Conservation (phyloP, 2,329 filamentous ascomycete species). For the Aspergillus hortae region DNA sequence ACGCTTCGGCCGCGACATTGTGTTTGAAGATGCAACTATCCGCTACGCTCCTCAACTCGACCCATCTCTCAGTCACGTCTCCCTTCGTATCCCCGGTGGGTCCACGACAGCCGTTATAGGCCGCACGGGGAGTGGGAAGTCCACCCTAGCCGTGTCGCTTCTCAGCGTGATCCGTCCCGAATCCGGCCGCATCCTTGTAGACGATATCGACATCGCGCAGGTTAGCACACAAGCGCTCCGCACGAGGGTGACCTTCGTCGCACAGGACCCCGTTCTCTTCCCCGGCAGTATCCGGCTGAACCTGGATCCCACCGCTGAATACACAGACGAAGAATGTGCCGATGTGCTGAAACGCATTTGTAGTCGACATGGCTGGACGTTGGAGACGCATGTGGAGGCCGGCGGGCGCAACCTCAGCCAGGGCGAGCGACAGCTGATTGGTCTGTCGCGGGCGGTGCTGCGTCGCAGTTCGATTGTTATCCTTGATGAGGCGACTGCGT, state of each 20-base stretch:
- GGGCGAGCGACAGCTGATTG: conserved; percentile 63
- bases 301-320: conserved; percentile 59
- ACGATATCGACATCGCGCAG: conserved; percentile 57
- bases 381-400: conserved; percentile 56
- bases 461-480: conserved; percentile 60
- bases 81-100: conserved; percentile 71
- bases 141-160: conserved; percentile 64
- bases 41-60: conserved; percentile 76
- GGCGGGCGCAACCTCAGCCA: conserved; percentile 62
- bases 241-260: conserved; percentile 62
- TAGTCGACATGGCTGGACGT: conserved; percentile 52
- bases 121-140: conserved; percentile 77
- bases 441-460: conserved; percentile 60
- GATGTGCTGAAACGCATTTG: conserved; percentile 55
- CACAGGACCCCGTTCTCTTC: conserved; percentile 65
- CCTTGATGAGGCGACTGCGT: conserved; percentile 64
- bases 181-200: conserved; percentile 56
- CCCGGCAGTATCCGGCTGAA: conserved; percentile 60
- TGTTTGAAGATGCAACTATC: conserved; percentile 73
- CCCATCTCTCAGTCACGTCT: conserved; percentile 65
- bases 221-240: conserved; percentile 59
- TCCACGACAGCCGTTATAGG: conserved; percentile 77
- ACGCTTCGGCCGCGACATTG: conserved; percentile 64
- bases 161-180: conserved; percentile 55
- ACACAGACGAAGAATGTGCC: conserved; percentile 53